phyloP scores from a whole-genome alignment of 805 yeast genomes.

The Kurtzmaniella fragi region DNA sequence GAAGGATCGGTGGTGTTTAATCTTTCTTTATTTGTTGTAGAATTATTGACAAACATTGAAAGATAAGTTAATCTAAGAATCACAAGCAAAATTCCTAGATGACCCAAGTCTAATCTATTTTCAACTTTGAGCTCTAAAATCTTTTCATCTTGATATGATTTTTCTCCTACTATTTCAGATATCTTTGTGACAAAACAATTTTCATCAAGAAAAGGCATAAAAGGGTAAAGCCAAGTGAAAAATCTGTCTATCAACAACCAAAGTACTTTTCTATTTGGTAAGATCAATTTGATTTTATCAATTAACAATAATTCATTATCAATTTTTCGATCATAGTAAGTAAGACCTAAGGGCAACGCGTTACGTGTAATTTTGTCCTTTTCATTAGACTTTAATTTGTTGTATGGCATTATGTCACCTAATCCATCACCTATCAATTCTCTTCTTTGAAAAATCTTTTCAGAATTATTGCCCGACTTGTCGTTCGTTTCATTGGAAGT shows the following conservation, averaged over 20 bases:
- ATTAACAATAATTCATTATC: constrained; percentile 25
- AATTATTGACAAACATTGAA: constrained; percentile 30
- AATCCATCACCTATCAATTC: constrained; percentile 31
- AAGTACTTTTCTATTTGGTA: constrained; percentile 35
- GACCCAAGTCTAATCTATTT: constrained; percentile 36
- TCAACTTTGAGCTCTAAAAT: constrained; percentile 24
- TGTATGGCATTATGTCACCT: constrained; percentile 28
- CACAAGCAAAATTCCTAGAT: constrained; percentile 35
- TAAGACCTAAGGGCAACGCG: constrained; percentile 25
- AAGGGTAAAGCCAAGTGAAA: constrained; percentile 42
- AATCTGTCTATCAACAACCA: constrained; percentile 40
- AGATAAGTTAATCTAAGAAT: constrained; percentile 38
- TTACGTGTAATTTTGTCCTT: constrained; percentile 7
- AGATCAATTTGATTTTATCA: constrained; percentile 25
- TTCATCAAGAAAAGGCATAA: constrained; percentile 44
- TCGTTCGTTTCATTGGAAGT: constrained; percentile 9
- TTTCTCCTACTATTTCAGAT: constrained; percentile 28
- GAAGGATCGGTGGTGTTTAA: constrained; percentile 18
- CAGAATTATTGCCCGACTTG: constrained; percentile 8
- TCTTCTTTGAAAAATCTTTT: constrained; percentile 23
- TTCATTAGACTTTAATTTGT: constrained; percentile 13
- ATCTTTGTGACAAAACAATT: constrained; percentile 25
- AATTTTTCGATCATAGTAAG: constrained; percentile 27
- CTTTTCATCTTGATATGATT: constrained; percentile 18
- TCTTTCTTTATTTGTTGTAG: constrained; percentile 22